Percentiles rank a stretch among this genome's conserved stretches.
Evolutionary conservation across 2,329 filamentous ascomycete species (phyloP).

Genomic region (Beauveria scarabaeidicola): DNA sequence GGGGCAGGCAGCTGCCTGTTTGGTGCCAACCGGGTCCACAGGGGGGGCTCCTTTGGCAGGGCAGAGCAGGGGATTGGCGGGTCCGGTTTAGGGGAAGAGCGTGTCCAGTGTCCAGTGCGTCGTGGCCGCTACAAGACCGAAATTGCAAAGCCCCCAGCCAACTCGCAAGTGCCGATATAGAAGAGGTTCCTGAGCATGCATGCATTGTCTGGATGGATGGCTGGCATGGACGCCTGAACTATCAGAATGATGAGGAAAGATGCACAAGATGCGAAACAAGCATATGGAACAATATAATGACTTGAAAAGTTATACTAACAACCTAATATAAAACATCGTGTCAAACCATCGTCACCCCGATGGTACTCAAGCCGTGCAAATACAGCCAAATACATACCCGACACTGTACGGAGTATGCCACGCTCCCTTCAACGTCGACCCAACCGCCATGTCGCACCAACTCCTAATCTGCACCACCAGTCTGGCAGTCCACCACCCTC

Average conservation of each 20-base stretch:
- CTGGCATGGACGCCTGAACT: too few relatives aligned
- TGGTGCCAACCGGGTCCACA: neutral
- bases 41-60: too few relatives aligned
- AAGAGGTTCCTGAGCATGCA: too few relatives aligned
- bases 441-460: neutral
- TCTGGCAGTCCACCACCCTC: neutral
- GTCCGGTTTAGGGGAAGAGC: too few relatives aligned
- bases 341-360: neutral
- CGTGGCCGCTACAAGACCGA: neutral
- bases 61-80: too few relatives aligned
- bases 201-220: too few relatives aligned
- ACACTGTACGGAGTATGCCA: neutral
- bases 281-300: neutral
- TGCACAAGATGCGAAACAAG: neutral
- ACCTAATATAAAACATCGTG: too few relatives aligned
- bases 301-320: neutral
- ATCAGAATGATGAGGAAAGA: neutral
- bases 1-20: constrained; percentile 6
- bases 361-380: constrained; percentile 3
- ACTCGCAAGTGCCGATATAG: neutral
- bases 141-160: neutral
- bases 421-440: neutral
- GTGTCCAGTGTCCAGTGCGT: neutral
- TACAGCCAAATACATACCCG: neutral
- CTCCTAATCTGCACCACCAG: neutral